A percentile compares a stretch with the other conserved stretches of the same genome.
Evolutionary conservation across 352 stramenopile genomes (phyloP).

Genomic region (Pythium dissotocum): DNA sequence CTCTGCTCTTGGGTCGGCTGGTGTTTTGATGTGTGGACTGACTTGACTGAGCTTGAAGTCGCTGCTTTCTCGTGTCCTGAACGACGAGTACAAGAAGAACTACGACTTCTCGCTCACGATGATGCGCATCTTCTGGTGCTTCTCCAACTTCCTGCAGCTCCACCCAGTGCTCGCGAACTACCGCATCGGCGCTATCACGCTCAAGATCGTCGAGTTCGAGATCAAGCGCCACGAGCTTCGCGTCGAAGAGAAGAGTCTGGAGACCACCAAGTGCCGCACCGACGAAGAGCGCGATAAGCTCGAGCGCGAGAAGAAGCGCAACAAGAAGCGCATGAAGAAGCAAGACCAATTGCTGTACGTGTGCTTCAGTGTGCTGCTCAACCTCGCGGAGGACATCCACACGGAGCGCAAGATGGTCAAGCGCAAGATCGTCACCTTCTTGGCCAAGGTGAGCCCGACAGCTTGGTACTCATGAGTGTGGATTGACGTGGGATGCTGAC

Average conservation of each 20-base stretch:
- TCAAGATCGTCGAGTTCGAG: slow-evolving; percentile 95
- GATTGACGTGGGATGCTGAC: neutral
- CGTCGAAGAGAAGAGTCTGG: slow-evolving; percentile 59
- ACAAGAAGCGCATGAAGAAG: slow-evolving; percentile 89
- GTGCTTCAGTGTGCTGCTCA: slow-evolving; percentile 93
- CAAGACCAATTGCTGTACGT: slow-evolving; percentile 94
- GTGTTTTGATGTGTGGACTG: neutral
- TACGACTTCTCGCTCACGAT: slow-evolving; percentile 94
- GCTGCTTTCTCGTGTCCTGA: slow-evolving; percentile 91
- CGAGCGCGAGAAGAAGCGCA: slow-evolving; percentile 81
- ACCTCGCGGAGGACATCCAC: slow-evolving; percentile 93
- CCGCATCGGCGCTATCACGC: slow-evolving; percentile 91
- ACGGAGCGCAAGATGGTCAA: slow-evolving; percentile 97
- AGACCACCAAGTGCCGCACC: slow-evolving; percentile 29
- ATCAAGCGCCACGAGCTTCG: slow-evolving; percentile 88
- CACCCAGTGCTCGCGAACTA: slow-evolving; percentile 93
- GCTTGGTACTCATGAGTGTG: no score
- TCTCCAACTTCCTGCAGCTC: slow-evolving; percentile 95
- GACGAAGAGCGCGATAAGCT: slow-evolving; percentile 57
- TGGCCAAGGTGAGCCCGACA: slow-evolving; percentile 56
- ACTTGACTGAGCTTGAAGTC: slow-evolving; percentile 35
- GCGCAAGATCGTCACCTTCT: slow-evolving; percentile 83
- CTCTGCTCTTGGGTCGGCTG: no score
- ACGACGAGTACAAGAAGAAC: slow-evolving; percentile 95
- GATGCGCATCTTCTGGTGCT: slow-evolving; percentile 94